These are phyloP conservation scores for Cucurbita maxima DNA, from an alignment of 306 rosid genomes.

Conservation along the genomic window DNA sequence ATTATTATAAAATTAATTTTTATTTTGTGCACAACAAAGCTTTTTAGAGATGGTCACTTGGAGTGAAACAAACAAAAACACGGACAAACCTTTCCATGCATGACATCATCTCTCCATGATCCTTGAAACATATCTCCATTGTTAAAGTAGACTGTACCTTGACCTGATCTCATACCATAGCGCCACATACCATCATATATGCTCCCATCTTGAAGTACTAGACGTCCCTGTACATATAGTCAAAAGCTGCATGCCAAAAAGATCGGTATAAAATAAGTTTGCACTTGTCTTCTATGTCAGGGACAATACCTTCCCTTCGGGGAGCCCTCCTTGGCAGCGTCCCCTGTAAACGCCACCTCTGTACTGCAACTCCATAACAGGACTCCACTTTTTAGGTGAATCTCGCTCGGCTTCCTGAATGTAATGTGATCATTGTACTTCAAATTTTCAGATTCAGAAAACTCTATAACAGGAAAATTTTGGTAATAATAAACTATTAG, in stretches of 20 bases:
- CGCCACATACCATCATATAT: slow-evolving; percentile 90
- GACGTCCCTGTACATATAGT: slow-evolving; percentile 53
- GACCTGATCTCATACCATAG: slow-evolving; percentile 81
- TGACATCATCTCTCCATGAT: slow-evolving; percentile 91
- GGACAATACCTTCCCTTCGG: slow-evolving; percentile 77
- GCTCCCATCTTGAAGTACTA: slow-evolving; percentile 68
- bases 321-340: slow-evolving; percentile 93
- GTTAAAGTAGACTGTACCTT: slow-evolving; percentile 69
- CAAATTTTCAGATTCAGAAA: slow-evolving; percentile 7
- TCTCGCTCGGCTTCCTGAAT: slow-evolving; percentile 86
- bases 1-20: neutral
- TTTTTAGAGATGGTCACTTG: neutral
- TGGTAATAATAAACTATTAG: neutral
- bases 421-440: slow-evolving; percentile 7
- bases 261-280: neutral
- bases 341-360: slow-evolving; percentile 82
- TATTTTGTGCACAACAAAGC: neutral
- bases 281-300: neutral
- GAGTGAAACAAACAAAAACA: neutral
- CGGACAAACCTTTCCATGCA: slow-evolving; percentile 82
- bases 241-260: neutral
- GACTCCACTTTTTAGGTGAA: slow-evolving; percentile 77
- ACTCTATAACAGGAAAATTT: neutral
- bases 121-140: slow-evolving; percentile 97
- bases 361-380: slow-evolving; percentile 71